Conservation (phyloP, 164 flowering plant genomes). For the Umbilicus rupestris region DNA sequence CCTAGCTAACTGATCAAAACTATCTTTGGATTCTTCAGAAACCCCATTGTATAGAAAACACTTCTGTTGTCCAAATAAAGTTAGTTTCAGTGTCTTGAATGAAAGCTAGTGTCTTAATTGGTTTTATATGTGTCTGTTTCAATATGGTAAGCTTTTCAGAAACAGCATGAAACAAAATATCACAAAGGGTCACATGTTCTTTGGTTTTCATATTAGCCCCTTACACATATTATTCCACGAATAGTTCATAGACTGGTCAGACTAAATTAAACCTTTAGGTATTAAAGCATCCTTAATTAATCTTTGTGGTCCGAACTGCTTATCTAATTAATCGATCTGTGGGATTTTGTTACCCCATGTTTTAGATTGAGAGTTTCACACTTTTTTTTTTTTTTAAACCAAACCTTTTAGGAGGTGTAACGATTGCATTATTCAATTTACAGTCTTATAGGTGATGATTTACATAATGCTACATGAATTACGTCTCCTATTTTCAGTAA, state of each 20-base stretch:
- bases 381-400: too few species aligned
- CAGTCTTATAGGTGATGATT: too few species aligned
- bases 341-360: too few species aligned
- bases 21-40: background rate
- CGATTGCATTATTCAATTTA: too few species aligned
- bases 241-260: background rate
- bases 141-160: background rate
- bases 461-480: too few species aligned
- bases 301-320: too few species aligned
- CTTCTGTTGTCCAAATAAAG: background rate
- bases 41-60: background rate
- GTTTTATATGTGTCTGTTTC: background rate
- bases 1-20: background rate
- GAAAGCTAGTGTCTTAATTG: background rate
- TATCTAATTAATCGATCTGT: too few species aligned
- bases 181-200: background rate
- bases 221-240: background rate
- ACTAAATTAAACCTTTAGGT: too few species aligned
- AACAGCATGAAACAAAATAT: background rate
- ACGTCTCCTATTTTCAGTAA: too few species aligned
- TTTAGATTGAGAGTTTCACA: too few species aligned
- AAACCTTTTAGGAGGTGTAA: too few species aligned
- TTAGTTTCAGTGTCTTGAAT: slow-evolving; percentile 1
- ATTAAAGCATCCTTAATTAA: too few species aligned
- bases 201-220: background rate